phyloP scores from a whole-genome alignment of 306 rosid genomes.

The Lagenaria siceraria region DNA sequence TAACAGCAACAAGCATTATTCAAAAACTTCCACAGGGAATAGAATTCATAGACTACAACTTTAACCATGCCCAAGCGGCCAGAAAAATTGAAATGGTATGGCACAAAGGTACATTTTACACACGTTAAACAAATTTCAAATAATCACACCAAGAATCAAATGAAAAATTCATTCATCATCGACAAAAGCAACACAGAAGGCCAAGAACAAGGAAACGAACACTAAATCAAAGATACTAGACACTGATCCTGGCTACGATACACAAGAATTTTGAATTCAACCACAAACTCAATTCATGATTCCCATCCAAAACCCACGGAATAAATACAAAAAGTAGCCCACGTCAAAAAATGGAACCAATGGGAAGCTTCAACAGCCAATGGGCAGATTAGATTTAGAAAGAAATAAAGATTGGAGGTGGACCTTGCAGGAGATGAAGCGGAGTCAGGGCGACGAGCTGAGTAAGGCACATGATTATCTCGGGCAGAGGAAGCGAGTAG shows the following conservation, averaged over 20 bases:
- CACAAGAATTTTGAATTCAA: neutral
- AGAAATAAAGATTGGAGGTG: neutral
- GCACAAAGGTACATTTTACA: neutral
- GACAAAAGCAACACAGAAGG: neutral
- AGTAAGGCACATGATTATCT: conserved; percentile 34
- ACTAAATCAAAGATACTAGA: neutral
- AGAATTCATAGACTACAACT: neutral
- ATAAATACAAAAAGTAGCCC: neutral
- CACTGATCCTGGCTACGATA: neutral
- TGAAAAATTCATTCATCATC: neutral
- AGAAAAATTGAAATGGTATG: neutral
- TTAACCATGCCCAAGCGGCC: neutral
- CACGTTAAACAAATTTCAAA: neutral
- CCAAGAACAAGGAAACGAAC: neutral
- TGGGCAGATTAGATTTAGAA: neutral
- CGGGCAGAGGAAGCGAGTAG: conserved; percentile 19
- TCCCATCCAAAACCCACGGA: neutral
- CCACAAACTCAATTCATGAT: neutral
- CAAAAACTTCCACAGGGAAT: neutral
- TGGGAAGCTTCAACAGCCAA: neutral
- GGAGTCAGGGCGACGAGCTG: conserved; percentile 37
- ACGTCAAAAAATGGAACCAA: neutral
- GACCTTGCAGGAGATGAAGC: conserved; percentile 66
- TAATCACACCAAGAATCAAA: neutral
- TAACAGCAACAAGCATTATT: neutral